These are phyloP conservation scores for Saxophila tyrrhenica DNA, from an alignment of 495 filamentous ascomycete genomes.

Conservation along the genomic window DNA sequence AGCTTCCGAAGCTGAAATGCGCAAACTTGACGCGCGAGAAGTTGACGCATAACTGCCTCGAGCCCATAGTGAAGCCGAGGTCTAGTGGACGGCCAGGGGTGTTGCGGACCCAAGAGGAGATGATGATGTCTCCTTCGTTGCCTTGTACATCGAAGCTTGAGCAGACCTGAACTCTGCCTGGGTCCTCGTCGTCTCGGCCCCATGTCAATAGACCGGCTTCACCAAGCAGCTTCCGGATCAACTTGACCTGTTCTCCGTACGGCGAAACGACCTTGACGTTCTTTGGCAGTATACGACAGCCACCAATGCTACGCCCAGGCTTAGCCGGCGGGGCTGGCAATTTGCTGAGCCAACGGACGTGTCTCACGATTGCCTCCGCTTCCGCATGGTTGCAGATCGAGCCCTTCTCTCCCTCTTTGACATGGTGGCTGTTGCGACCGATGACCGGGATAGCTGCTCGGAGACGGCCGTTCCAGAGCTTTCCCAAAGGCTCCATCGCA, in stretches of 20 bases:
- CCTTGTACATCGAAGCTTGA: neutral
- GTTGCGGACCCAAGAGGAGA: neutral
- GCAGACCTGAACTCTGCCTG: neutral
- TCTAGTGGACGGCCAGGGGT: neutral
- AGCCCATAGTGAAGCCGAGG: neutral
- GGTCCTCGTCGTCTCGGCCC: neutral
- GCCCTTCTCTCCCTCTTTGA: neutral
- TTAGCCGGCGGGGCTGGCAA: neutral
- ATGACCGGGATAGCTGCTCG: neutral
- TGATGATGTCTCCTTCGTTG: neutral
- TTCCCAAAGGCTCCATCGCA: neutral
- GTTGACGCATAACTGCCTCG: neutral
- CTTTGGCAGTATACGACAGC: neutral
- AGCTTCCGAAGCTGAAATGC: neutral
- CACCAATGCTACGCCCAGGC: neutral
- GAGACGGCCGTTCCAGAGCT: neutral
- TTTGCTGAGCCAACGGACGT: neutral
- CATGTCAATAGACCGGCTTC: neutral
- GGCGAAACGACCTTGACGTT: neutral
- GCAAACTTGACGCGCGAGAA: neutral
- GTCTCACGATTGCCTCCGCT: neutral
- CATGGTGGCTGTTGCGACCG: neutral
- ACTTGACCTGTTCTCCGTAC: neutral
- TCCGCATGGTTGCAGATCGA: neutral
- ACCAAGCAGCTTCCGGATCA: neutral